Conservation (phyloP, 2,329 filamentous ascomycete genomes). For the Cordyceps cicadae region DNA sequence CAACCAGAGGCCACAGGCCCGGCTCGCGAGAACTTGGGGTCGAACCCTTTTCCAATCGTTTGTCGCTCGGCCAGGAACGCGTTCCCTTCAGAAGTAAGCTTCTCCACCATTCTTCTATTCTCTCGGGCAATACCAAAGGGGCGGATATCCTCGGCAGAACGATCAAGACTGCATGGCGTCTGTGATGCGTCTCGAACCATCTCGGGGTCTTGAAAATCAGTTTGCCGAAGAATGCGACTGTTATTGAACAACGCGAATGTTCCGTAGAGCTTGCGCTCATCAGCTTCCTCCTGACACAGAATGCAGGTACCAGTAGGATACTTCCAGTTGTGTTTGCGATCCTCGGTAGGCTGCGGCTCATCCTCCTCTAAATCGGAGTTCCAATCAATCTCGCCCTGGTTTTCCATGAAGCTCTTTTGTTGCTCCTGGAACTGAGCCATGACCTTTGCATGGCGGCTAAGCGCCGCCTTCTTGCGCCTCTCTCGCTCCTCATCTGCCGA, state of each 20-base stretch:
- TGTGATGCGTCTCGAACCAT: conserved; percentile 75
- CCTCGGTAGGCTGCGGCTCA: conserved; percentile 57
- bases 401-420: conserved; percentile 88
- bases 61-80: conserved; percentile 68
- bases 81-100: conserved; percentile 64
- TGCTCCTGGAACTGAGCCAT: conserved; percentile 99
- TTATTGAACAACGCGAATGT: conserved; percentile 86
- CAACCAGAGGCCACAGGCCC: conserved; percentile 86
- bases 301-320: conserved; percentile 93
- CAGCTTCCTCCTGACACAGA: conserved; percentile 90
- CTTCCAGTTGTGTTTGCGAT: conserved; percentile 63
- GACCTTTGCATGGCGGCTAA: conserved; percentile 82
- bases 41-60: conserved; percentile 83
- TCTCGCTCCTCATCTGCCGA: conserved; percentile 66
- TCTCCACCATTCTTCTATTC: conserved; percentile 70
- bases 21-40: conserved; percentile 53
- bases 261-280: conserved; percentile 80
- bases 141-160: conserved; percentile 70
- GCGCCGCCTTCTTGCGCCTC: conserved; percentile 80
- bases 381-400: conserved; percentile 81
- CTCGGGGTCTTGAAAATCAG: conserved; percentile 71
- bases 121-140: conserved; percentile 88
- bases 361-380: conserved; percentile 68
- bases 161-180: conserved; percentile 74
- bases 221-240: conserved; percentile 79